Conservation (phyloP, 1,284 basidiomycete genomes). For the Moniliophthora roreri region DNA sequence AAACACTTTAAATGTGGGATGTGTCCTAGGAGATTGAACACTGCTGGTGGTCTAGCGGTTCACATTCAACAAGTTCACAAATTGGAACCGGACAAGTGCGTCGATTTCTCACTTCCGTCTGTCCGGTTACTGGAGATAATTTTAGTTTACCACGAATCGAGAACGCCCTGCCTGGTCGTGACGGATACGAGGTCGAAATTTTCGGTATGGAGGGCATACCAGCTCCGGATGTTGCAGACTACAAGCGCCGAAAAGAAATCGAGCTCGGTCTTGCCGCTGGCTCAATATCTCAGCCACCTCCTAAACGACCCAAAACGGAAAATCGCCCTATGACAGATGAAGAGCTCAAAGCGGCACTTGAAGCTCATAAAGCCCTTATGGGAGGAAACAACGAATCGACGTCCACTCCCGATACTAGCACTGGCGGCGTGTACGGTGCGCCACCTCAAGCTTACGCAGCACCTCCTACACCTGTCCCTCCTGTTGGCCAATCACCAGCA, state of each 20-base stretch:
- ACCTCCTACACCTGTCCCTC: constrained; percentile 48
- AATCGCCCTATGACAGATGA: constrained; percentile 82
- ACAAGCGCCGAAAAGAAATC: constrained; percentile 91
- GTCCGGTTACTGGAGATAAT: constrained; percentile 10
- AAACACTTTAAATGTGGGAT: constrained; percentile 98
- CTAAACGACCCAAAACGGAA: constrained; percentile 83
- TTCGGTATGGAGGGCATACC: constrained; percentile 99
- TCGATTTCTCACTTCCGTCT: constrained; percentile 11
- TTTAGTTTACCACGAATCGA: constrained; percentile 80
- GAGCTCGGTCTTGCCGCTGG: constrained; percentile 85
- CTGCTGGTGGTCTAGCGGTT: constrained; percentile 96
- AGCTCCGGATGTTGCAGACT: constrained; percentile 90
- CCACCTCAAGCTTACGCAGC: constrained; percentile 65
- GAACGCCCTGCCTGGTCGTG: constrained; percentile 93
- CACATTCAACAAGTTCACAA: constrained; percentile 99
- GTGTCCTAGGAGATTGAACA: constrained; percentile 94
- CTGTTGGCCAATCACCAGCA: constrained; percentile 42
- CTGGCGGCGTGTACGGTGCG: constrained; percentile 65
- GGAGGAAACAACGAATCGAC: constrained; percentile 53
- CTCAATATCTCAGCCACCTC: constrained; percentile 73
- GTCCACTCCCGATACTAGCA: constrained; percentile 33
- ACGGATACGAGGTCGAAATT: constrained; percentile 98
- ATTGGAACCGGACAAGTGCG: constrained; percentile 93
- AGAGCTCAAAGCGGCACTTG: constrained; percentile 82
- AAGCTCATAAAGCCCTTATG: constrained; percentile 93